Conservation (phyloP, 1,139 yeast species). For the Groenewaldozyma auringiensis region DNA sequence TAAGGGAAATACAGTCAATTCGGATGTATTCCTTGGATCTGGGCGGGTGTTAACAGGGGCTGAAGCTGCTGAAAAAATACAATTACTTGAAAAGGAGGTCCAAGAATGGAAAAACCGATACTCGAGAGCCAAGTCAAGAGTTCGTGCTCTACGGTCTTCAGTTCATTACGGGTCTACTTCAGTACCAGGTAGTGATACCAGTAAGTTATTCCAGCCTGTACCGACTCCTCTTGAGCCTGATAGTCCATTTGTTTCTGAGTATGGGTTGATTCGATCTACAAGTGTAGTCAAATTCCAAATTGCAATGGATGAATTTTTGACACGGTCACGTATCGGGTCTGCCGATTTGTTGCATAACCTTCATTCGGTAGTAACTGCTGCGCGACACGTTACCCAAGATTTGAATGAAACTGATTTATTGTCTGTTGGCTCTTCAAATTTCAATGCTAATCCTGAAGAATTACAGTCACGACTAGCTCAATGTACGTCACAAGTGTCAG, state of each 20-base stretch:
- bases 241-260: conserved; percentile 19
- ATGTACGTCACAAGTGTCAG: conserved; percentile 42
- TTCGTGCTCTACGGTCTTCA: conserved; percentile 26
- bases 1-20: conserved; percentile 1
- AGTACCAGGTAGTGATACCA: conserved; percentile 6
- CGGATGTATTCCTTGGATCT: conserved; percentile 8
- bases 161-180: conserved; percentile 17
- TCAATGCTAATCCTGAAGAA: conserved; percentile 5
- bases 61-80: conserved; percentile 23
- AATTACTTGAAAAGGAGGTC: conserved; percentile 29
- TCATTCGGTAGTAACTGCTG: conserved; percentile 31
- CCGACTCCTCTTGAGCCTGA: conserved; percentile 16
- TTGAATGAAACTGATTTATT: conserved; percentile 32
- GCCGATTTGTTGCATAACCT: conserved; percentile 25
- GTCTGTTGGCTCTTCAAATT: background rate
- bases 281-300: conserved; percentile 27
- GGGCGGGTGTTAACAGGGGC: conserved; percentile 18
- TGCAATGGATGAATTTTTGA: conserved; percentile 29
- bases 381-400: conserved; percentile 32
- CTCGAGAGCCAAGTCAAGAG: conserved; percentile 27
- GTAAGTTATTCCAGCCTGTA: conserved; percentile 16
- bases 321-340: conserved; percentile 23
- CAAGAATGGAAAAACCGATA: conserved; percentile 33
- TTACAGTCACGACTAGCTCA: conserved; percentile 25
- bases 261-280: conserved; percentile 23